Conservation (phyloP, 805 yeast genomes). For the Ogataea philodendri region DNA sequence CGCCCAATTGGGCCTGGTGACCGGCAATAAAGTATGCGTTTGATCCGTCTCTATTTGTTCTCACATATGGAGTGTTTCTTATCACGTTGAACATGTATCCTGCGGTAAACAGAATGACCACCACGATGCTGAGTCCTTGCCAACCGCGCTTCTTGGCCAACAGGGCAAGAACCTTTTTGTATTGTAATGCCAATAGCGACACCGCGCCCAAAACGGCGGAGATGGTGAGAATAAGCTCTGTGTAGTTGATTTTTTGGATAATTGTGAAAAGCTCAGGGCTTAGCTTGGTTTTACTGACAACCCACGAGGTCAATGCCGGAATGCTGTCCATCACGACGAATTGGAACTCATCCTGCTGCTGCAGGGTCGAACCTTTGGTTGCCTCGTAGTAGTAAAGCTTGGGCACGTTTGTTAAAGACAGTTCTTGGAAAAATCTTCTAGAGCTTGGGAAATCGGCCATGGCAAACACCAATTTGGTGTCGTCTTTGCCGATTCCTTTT, state of each 20-base stretch:
- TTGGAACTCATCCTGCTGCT: conserved; percentile 39
- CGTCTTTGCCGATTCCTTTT: conserved; percentile 51
- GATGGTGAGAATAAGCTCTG: conserved; percentile 34
- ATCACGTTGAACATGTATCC: conserved; percentile 95
- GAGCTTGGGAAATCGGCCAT: conserved; percentile 67
- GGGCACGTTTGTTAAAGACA: conserved; percentile 73
- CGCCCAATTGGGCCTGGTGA: conserved; percentile 75
- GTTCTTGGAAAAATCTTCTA: conserved; percentile 48
- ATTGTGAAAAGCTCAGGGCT: conserved; percentile 31
- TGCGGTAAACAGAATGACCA: conserved; percentile 67
- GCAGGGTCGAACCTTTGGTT: conserved; percentile 23
- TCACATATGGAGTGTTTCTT: conserved; percentile 65
- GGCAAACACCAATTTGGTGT: conserved; percentile 63
- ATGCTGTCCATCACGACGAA: conserved; percentile 45
- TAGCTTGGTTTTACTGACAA: conserved; percentile 25
- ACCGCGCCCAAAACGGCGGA: conserved; percentile 37
- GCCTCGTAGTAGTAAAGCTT: conserved; percentile 47
- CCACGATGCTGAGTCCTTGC: conserved; percentile 65
- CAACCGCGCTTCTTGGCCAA: conserved; percentile 59
- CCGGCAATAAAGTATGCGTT: conserved; percentile 47
- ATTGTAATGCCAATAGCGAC: conserved; percentile 30
- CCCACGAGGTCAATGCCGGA: conserved; percentile 35
- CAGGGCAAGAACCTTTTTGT: conserved; percentile 38
- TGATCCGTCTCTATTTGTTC: conserved; percentile 39
- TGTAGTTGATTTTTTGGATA: conserved; percentile 43